These are phyloP conservation scores for Groenewaldozyma auringiensis DNA, from an alignment of 1,139 yeast species.

Conservation along the genomic window DNA sequence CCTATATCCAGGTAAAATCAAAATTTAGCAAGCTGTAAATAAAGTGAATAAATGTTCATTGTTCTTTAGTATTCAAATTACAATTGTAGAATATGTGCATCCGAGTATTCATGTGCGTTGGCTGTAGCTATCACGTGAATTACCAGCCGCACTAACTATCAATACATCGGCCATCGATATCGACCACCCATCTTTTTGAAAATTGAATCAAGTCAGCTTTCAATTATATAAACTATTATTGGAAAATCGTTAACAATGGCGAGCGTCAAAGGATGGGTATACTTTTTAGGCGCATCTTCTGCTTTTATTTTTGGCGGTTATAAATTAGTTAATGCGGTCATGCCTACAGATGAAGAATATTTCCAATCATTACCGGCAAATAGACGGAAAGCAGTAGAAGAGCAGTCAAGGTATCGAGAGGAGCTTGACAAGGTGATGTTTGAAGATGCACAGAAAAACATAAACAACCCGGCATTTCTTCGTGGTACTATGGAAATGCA, in stretches of 20 bases:
- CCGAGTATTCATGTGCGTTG: no score
- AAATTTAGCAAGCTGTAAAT: conserved; percentile 18
- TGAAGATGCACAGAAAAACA: conserved; percentile 16
- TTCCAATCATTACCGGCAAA: conserved; percentile 62
- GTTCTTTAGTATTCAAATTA: not conserved
- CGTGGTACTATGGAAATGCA: conserved; percentile 24
- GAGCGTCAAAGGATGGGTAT: conserved; percentile 44
- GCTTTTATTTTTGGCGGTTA: conserved; percentile 63
- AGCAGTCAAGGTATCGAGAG: conserved; percentile 49
- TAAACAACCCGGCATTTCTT: conserved; percentile 27
- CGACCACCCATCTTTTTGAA: no score
- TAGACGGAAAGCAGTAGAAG: conserved; percentile 65
- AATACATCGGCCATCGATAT: no score
- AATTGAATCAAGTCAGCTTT: no score
- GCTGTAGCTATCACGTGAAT: no score
- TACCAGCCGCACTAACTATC: no score
- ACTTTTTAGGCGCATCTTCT: conserved; percentile 49
- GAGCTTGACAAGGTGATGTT: conserved; percentile 53
- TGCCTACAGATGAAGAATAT: conserved; percentile 78
- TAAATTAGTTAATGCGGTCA: conserved; percentile 56
- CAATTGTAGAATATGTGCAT: not conserved
- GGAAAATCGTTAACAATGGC: no score
- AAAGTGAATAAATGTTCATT: not conserved
- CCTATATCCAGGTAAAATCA: conserved; percentile 20
- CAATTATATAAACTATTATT: no score